phyloP scores from a whole-genome alignment of 2,329 filamentous ascomycete species.

The Fusarium dlaminii region DNA sequence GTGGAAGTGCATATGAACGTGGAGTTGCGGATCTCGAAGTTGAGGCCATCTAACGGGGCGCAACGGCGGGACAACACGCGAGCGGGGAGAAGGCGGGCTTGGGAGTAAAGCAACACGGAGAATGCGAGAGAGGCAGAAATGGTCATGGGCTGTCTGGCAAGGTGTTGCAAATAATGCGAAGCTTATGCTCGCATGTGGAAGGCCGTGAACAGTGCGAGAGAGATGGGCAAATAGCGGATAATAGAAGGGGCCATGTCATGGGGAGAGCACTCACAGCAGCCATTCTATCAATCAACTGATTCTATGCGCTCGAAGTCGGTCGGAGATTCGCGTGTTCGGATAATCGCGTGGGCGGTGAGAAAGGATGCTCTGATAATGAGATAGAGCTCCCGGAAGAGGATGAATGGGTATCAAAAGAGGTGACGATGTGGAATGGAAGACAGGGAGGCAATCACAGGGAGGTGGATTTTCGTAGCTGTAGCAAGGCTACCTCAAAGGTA shows the following conservation, averaged over 20 bases:
- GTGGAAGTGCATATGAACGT: conserved; percentile 17
- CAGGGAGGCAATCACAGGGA: conserved; percentile 44
- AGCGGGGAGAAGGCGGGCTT: conserved; percentile 26
- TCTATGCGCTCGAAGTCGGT: conserved; percentile 42
- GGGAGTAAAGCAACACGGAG: neutral
- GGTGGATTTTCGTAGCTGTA: conserved; percentile 48
- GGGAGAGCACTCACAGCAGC: conserved; percentile 52
- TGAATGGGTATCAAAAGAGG: conserved; percentile 48
- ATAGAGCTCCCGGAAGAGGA: conserved; percentile 34
- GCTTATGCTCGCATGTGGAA: conserved; percentile 1
- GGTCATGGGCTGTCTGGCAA: neutral
- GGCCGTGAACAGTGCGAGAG: conserved; percentile 6
- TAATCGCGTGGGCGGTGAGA: conserved; percentile 25
- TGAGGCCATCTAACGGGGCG: conserved; percentile 30
- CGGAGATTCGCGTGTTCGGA: conserved; percentile 29
- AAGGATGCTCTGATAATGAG: conserved; percentile 29
- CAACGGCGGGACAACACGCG: conserved; percentile 36
- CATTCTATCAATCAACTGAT: conserved; percentile 52
- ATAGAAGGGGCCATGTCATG: conserved; percentile 30
- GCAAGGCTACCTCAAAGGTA: conserved; percentile 43
- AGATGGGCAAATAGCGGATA: conserved; percentile 19
- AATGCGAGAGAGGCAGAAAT: neutral
- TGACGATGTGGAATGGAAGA: conserved; percentile 43
- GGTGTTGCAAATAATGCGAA: neutral
- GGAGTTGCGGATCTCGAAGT: conserved; percentile 24